Percentiles rank a stretch among this genome's conserved stretches.
phyloP scores from a whole-genome alignment of 257 asterid genomes.

The Prunella vulgaris region DNA sequence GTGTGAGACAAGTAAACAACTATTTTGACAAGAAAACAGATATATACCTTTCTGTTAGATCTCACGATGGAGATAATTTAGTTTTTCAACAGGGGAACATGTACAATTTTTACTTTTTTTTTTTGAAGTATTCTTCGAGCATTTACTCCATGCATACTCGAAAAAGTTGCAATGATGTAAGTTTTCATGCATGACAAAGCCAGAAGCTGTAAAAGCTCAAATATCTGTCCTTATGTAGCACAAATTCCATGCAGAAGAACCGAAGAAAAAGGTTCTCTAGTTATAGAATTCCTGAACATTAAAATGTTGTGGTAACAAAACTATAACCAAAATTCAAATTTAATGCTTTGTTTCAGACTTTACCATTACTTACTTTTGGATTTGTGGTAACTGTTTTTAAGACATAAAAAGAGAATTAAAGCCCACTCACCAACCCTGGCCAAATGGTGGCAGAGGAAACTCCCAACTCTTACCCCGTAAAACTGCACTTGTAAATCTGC shows the following conservation, averaged over 20 bases:
- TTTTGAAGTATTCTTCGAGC: neutral
- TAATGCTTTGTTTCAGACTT: neutral
- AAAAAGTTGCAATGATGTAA: neutral
- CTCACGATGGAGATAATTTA: neutral
- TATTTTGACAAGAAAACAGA: neutral
- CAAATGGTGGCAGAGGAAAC: constrained; percentile 91
- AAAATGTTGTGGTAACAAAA: neutral
- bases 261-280: neutral
- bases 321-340: neutral
- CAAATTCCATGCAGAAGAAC: neutral
- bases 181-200: neutral
- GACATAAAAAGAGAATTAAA: neutral
- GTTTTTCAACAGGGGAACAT: neutral
- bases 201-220: neutral
- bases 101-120: neutral
- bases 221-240: neutral
- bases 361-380: neutral
- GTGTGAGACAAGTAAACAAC: neutral
- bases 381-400: neutral
- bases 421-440: constrained; percentile 78
- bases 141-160: neutral
- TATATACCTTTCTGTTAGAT: neutral
- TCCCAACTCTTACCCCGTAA: constrained; percentile 83
- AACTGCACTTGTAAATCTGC: constrained; percentile 87
- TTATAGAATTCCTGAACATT: neutral